phyloP scores from a whole-genome alignment of 169 alveolate species.

The Hepatocystis sp. region DNA sequence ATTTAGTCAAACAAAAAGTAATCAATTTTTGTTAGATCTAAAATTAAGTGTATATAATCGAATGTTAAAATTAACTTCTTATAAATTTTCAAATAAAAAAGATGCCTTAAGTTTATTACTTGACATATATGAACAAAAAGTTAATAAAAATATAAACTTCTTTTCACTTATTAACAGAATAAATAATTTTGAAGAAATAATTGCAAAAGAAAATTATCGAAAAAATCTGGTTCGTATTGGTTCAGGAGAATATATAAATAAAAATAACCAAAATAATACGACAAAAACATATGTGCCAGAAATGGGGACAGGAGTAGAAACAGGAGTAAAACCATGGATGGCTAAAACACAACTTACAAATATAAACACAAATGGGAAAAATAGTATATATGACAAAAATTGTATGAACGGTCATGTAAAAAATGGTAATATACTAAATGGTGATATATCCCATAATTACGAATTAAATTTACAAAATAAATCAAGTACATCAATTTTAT shows the following conservation, averaged over 20 bases:
- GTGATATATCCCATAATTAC: too few species aligned
- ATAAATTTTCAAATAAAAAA: conserved; percentile 33
- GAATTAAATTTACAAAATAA: too few species aligned
- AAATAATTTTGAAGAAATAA: conserved; percentile 25
- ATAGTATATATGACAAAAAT: too few species aligned
- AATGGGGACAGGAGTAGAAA: too few species aligned
- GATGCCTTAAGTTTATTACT: conserved; percentile 25
- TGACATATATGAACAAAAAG: conserved; percentile 34
- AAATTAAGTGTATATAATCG: conserved; percentile 48
- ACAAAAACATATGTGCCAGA: too few species aligned
- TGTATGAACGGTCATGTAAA: too few species aligned
- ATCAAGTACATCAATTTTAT: not conserved
- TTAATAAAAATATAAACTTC: conserved; percentile 16
- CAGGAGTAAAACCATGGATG: too few species aligned
- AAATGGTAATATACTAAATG: too few species aligned
- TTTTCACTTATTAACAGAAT: conserved; percentile 30
- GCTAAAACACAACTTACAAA: too few species aligned
- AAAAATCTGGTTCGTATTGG: not conserved
- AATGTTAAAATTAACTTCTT: conserved; percentile 47
- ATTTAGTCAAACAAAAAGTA: not conserved
- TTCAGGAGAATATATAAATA: too few species aligned
- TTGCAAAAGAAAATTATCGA: conserved; percentile 15
- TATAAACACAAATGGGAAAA: too few species aligned
- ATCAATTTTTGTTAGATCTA: conserved; percentile 15
- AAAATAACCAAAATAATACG: too few species aligned